These are phyloP conservation scores for Fraxinus ornus DNA, from an alignment of 305 asterid genomes.

Conservation along the genomic window DNA sequence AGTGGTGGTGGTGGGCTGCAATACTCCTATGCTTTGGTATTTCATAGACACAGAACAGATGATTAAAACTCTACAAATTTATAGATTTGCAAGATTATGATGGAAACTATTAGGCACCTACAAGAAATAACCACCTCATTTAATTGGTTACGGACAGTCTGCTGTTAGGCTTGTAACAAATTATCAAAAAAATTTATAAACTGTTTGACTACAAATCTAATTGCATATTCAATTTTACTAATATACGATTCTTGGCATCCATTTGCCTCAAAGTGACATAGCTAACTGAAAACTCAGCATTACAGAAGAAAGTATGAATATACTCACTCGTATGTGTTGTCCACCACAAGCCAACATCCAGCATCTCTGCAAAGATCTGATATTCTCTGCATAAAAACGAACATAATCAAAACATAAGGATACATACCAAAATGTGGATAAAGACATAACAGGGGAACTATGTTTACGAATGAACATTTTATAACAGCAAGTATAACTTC, in stretches of 20 bases:
- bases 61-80: not conserved
- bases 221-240: not conserved
- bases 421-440: not conserved
- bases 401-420: slow-evolving; percentile 5
- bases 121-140: not conserved
- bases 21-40: not conserved
- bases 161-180: not conserved
- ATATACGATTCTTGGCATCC: not conserved
- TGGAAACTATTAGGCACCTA: not conserved
- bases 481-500: not conserved
- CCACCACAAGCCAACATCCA: slow-evolving; percentile 92
- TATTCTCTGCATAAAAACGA: slow-evolving; percentile 55
- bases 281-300: not conserved
- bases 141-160: not conserved
- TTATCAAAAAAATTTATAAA: not conserved
- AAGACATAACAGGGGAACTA: slow-evolving; percentile 3
- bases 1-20: too few species aligned
- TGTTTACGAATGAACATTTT: not conserved
- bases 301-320: not conserved
- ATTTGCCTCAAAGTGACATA: not conserved
- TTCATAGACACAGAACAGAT: not conserved
- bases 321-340: slow-evolving; percentile 95
- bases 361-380: slow-evolving; percentile 77
- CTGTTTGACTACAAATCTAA: not conserved
- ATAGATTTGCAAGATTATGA: not conserved